Evolutionary conservation across 441 rosid genomes (phyloP), one percentile per base, ranked within the genome.

Genomic region (Euphorbia celastroides): DNA sequence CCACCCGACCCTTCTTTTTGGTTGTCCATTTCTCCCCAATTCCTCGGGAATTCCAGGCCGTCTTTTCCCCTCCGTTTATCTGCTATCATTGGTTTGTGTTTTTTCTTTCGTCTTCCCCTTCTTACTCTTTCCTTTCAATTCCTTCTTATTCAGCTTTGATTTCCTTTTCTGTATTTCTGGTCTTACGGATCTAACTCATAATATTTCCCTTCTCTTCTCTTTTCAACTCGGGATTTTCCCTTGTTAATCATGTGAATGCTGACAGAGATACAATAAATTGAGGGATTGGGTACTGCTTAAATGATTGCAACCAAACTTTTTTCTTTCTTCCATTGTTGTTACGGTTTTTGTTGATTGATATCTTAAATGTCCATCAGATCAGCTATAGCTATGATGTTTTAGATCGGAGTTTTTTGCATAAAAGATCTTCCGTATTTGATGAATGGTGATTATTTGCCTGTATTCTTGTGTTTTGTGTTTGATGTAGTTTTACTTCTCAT

Each of bases 71-170:
- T 8, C 17, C 1, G 13, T 19, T 7, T 5, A 14, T 20, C 8
- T 14, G n/a, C n/a, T n/a, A n/a, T n/a, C n/a, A n/a, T 11, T 28
- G 70, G 70, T 67, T 57, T 38, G 70, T 32, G 23, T 23, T 16
- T 60, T 23, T 30, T n/a, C 11, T 31, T 67, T 31, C 5, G 8
- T n/a, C n/a, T n/a, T n/a, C n/a, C n/a, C n/a, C n/a, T n/a, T 44
- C 16, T 57, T 22, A 19, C 14, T 19, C 27, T 58, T 67, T 3
- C n/a, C 38, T 31, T 50, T 34, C 27, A 12, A 19, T 42, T 42
- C 31, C 12, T 31, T 2, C 7, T 34, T 41, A 16, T 46, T 41
- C 27, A 12, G 20, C 60, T 31, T 51, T 10, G 68, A 60, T 65
- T 25, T 55, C 5, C 0, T 58, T 9, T 0, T 48, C 23, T 30